Evolutionary conservation across 805 yeast genomes (phyloP).

Genomic region (Wickerhamomyces pijperi): DNA sequence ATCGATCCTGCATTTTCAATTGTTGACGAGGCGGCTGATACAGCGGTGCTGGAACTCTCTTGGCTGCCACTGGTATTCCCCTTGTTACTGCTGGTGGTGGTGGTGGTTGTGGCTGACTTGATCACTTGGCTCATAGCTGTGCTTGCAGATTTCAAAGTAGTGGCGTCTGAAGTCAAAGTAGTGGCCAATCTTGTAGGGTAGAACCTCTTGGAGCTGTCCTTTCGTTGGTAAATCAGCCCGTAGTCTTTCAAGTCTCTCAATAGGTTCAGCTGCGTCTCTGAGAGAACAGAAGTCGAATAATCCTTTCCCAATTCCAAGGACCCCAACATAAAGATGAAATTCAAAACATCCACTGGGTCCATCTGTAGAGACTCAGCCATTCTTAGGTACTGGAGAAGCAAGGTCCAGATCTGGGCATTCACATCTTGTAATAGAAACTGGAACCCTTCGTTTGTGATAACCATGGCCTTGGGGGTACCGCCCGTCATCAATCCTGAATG

Average conservation of each 20-base stretch:
- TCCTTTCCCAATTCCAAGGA: constrained; percentile 85
- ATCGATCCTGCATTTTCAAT: constrained; percentile 48
- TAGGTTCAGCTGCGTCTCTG: constrained; percentile 77
- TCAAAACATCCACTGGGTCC: constrained; percentile 94
- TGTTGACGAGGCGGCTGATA: neutral
- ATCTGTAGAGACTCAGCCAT: constrained; percentile 74
- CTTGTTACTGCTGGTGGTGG: no score
- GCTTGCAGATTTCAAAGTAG: constrained; percentile 61
- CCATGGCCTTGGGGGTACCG: constrained; percentile 28
- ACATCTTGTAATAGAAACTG: constrained; percentile 89
- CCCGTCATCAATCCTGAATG: constrained; percentile 87
- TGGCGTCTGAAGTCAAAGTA: constrained; percentile 76
- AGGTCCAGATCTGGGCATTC: constrained; percentile 90
- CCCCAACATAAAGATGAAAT: constrained; percentile 88
- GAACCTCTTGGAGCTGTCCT: constrained; percentile 47
- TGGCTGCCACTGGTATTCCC: no score
- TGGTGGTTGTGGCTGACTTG: constrained; percentile 20
- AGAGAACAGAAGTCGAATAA: constrained; percentile 58
- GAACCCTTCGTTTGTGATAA: constrained; percentile 85
- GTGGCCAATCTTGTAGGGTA: constrained; percentile 90
- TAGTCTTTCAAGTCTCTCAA: constrained; percentile 83
- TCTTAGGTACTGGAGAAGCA: constrained; percentile 76
- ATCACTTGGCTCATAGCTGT: constrained; percentile 64
- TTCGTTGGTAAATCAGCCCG: constrained; percentile 73
- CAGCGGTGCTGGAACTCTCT: no score